These are phyloP conservation scores for Fusarium sambucinum DNA, from an alignment of 2,329 filamentous ascomycete species.

Conservation along the genomic window DNA sequence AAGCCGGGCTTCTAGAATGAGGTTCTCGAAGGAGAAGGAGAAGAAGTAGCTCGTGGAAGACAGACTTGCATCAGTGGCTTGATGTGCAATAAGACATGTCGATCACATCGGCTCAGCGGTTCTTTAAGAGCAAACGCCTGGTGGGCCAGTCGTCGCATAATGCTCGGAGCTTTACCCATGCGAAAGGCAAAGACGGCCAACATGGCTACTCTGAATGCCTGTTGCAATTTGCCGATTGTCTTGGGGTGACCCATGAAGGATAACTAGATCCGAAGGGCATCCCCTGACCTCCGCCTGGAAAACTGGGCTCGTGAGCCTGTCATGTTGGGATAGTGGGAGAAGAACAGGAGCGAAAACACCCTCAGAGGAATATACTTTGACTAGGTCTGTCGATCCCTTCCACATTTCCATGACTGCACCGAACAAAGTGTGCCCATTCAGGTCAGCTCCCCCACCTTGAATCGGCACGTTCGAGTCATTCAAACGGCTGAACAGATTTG, in stretches of 20 bases:
- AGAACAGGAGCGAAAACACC: not conserved
- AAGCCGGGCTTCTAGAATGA: slow-evolving; percentile 12
- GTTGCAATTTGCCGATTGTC: not conserved
- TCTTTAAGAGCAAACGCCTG: slow-evolving; percentile 4
- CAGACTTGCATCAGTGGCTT: slow-evolving; percentile 2
- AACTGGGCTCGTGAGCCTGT: not conserved
- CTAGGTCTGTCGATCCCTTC: slow-evolving; percentile 22
- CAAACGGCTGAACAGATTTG: not conserved
- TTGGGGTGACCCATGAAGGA: not conserved
- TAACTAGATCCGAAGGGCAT: not conserved
- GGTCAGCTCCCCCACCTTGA: slow-evolving; percentile 26
- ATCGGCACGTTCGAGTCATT: slow-evolving; percentile 18
- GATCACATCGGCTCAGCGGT: slow-evolving; percentile 5
- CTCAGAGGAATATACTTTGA: slow-evolving; percentile 2
- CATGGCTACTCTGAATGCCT: not conserved
- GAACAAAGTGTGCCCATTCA: not conserved
- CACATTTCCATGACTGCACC: not conserved
- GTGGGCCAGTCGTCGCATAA: slow-evolving; percentile 8
- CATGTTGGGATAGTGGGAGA: not conserved
- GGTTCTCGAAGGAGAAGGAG: slow-evolving; percentile 15
- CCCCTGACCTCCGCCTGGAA: not conserved
- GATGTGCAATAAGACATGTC: slow-evolving; percentile 1
- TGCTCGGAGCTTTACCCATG: slow-evolving; percentile 4
- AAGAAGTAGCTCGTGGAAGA: slow-evolving; percentile 8
- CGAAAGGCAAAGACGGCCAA: not conserved